These are phyloP conservation scores for Spatholobus suberectus DNA, from an alignment of 306 rosid species.

Conservation along the genomic window DNA sequence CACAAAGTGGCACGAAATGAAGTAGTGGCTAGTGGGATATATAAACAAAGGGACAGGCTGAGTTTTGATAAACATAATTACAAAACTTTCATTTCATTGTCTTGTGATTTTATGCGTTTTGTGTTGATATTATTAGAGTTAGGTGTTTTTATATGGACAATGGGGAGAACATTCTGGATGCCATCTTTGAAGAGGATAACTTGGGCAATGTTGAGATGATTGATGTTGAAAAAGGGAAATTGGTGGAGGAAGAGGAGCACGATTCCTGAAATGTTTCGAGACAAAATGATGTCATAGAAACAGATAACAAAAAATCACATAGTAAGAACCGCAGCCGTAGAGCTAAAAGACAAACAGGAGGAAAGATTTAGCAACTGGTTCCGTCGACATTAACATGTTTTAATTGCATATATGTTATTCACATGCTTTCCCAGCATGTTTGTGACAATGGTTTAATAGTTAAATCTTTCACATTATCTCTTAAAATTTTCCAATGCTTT, in stretches of 20 bases:
- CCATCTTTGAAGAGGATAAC: slow-evolving; percentile 59
- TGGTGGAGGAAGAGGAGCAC: slow-evolving; percentile 15
- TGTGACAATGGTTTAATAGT: no score
- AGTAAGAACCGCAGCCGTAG: neutral
- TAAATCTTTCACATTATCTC: no score
- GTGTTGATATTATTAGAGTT: neutral
- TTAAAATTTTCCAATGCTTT: no score
- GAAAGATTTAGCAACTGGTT: neutral
- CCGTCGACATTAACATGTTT: no score
- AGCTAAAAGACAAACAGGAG: neutral
- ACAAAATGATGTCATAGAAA: neutral
- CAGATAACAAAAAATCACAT: neutral
- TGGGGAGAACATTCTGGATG: slow-evolving; percentile 66
- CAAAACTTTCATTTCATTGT: neutral
- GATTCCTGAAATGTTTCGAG: neutral
- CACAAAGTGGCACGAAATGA: neutral
- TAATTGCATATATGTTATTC: no score
- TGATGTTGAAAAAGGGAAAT: slow-evolving; percentile 82
- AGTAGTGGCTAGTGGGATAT: neutral
- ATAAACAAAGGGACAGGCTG: neutral
- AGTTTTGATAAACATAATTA: no score
- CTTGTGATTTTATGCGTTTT: neutral
- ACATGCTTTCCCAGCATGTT: no score
- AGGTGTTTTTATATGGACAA: slow-evolving; percentile 51
- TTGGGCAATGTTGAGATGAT: slow-evolving; percentile 79